phyloP scores from a whole-genome alignment of 495 filamentous ascomycete genomes.

The Trichoderma erinaceum region DNA sequence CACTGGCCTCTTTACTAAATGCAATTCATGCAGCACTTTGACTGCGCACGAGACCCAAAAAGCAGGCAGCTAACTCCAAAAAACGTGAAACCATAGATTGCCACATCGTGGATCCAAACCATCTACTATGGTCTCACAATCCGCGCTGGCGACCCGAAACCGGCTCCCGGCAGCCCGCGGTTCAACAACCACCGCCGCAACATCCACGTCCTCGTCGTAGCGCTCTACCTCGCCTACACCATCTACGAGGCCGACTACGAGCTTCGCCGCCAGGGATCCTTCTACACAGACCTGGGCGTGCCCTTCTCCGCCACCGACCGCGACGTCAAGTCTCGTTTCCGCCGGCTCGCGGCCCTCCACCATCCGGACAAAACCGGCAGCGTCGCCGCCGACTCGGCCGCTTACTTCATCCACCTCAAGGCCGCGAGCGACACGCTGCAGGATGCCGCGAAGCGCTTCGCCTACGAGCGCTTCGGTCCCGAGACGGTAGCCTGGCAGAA shows the following conservation, averaged over 20 bases:
- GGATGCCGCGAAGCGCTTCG: slow-evolving; percentile 75
- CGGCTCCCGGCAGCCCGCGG: slow-evolving; percentile 62
- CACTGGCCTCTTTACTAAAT: not conserved
- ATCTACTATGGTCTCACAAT: slow-evolving; percentile 86
- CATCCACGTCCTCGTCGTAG: slow-evolving; percentile 76
- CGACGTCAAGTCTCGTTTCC: slow-evolving; percentile 75
- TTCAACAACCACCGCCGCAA: slow-evolving; percentile 66
- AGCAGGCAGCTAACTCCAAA: not conserved
- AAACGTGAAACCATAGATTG: slow-evolving; percentile 48
- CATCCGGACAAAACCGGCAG: slow-evolving; percentile 79
- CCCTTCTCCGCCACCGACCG: slow-evolving; percentile 62
- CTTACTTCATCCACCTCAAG: slow-evolving; percentile 75
- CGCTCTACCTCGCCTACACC: slow-evolving; percentile 82
- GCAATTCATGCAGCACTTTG: not conserved
- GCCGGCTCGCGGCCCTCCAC: slow-evolving; percentile 73
- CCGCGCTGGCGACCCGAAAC: slow-evolving; percentile 81
- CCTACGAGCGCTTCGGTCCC: slow-evolving; percentile 88
- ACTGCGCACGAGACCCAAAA: not conserved
- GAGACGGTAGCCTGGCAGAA: slow-evolving; percentile 62
- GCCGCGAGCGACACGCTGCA: slow-evolving; percentile 75
- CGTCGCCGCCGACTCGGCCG: slow-evolving; percentile 27
- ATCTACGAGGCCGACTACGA: slow-evolving; percentile 88
- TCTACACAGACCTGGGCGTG: slow-evolving; percentile 69
- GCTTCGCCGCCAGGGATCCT: slow-evolving; percentile 62
- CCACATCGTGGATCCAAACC: slow-evolving; percentile 68